Percentiles rank a stretch among this genome's conserved stretches.
These are phyloP conservation scores for Aspergillus persii DNA, from an alignment of 2,329 filamentous ascomycete species.

Conservation along the genomic window DNA sequence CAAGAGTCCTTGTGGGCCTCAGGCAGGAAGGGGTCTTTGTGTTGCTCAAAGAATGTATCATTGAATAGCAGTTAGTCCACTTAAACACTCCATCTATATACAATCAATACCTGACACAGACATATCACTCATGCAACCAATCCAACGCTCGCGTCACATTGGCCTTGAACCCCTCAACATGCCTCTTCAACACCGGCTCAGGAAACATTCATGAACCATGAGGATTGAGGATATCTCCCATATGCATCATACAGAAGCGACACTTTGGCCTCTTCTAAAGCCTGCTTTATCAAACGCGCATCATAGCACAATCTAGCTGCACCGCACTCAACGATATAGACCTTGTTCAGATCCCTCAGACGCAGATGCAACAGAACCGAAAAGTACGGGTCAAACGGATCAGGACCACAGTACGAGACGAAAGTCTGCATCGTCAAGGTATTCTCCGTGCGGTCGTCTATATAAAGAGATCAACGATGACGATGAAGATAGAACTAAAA, in stretches of 20 bases:
- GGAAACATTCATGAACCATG: conserved; percentile 10
- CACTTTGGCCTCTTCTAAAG: neutral
- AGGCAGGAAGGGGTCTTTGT: too few relatives aligned
- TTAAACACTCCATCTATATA: neutral
- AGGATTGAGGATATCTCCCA: conserved; percentile 5
- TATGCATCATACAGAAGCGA: conserved; percentile 2
- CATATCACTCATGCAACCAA: conserved; percentile 1
- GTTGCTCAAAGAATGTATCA: too few relatives aligned
- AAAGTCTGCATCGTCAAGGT: conserved; percentile 34
- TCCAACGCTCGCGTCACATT: conserved; percentile 2
- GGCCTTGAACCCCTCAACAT: conserved; percentile 1
- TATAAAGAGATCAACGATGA: neutral
- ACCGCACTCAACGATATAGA: conserved; percentile 12
- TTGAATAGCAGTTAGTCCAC: too few relatives aligned
- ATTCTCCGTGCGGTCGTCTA: conserved; percentile 33
- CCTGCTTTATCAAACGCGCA: conserved; percentile 6
- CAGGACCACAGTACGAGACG: conserved; percentile 19
- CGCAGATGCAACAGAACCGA: conserved; percentile 8
- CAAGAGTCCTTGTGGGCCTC: too few relatives aligned
- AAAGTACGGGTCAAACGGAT: neutral
- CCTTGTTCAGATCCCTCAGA: conserved; percentile 9
- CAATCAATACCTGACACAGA: neutral
- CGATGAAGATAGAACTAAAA: neutral
- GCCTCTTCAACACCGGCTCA: neutral
- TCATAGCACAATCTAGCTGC: conserved; percentile 12